Evolutionary conservation across 495 filamentous ascomycete species (phyloP).

Genomic region (Xanthoparmelia taractica): DNA sequence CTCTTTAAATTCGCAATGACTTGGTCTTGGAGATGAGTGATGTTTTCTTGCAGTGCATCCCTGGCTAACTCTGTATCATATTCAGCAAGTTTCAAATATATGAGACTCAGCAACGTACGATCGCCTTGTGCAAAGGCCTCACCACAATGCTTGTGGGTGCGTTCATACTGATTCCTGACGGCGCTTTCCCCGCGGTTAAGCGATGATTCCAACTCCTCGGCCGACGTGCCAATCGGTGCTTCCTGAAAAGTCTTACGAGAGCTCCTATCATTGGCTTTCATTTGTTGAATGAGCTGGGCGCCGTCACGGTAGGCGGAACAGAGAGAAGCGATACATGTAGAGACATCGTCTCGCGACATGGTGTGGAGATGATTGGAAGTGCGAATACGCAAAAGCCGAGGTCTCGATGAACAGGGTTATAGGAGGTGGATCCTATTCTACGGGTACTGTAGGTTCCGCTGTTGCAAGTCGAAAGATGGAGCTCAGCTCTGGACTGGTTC

Average conservation of each 20-base stretch:
- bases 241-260: not conserved
- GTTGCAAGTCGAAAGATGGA: not conserved
- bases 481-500: not conserved
- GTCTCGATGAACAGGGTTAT: not conserved
- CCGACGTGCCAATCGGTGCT: slow-evolving; percentile 5
- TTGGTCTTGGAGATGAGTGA: slow-evolving; percentile 38
- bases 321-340: slow-evolving; percentile 37
- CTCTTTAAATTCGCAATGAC: slow-evolving; percentile 38
- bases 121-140: slow-evolving; percentile 36
- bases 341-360: slow-evolving; percentile 30
- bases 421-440: not conserved
- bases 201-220: slow-evolving; percentile 33
- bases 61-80: slow-evolving; percentile 25
- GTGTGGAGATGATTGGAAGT: slow-evolving; percentile 20
- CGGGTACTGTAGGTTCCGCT: not conserved
- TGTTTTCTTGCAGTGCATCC: slow-evolving; percentile 40
- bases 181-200: slow-evolving; percentile 28
- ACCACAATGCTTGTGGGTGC: slow-evolving; percentile 29
- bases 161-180: slow-evolving; percentile 31
- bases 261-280: slow-evolving; percentile 35
- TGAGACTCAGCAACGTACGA: slow-evolving; percentile 22
- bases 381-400: slow-evolving; percentile 7
- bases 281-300: slow-evolving; percentile 30
- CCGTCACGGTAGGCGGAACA: slow-evolving; percentile 42
- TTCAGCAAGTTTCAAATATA: not conserved